Base-by-base conservation (phyloP, 495 filamentous ascomycete genomes). In the Penicillium manginii region DNA sequence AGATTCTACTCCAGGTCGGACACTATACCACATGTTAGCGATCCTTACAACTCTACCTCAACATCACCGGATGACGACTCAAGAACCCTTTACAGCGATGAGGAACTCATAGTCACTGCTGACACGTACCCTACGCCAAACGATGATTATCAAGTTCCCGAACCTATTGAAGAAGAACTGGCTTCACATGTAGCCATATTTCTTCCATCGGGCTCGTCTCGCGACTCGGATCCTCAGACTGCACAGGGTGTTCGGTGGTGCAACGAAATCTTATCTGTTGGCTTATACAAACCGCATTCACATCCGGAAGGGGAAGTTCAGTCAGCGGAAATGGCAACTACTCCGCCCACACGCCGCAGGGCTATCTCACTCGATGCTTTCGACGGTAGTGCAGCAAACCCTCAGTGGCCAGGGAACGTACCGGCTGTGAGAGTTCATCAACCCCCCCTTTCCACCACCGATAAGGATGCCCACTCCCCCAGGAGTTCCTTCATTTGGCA, bases 401-500 rank as follows among this genome's bases (percentile, higher is more conserved):
- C 60, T 12, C 60, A 54, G 39, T 75, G 69, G 72, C 65, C 68
- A 18, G 62, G 33, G 47, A 68, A 66, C 6, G 47, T 57, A 3
- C 69, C 70, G 4, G 65, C 69, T n/a, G 67, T 72, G 8, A 60
- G 55, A 11, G 66, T 71, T n/a, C 50, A 64, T 26, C 60, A 65
- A 23, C 80, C 80, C 9, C 9, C 57, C 33, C 32, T 74, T 69
- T 51, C 76, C 76, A 42, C 76, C 78, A 23, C 78, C 78, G 7
- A 59, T 61, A 29, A 65, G 80, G 55, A 54, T 63, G 10, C 75
- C 78, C 5, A 82, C 80, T 9, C 80, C 80, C 26, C 78, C 78
- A 2, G 77, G 79, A 2, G 59, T 82, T 35, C 80, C 80, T 1
- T 77, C 76, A 1, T 82, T 82, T 55, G 73, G 75, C 26, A 73